A percentile compares a stretch with the other conserved stretches of the same genome.
Conservation (phyloP, 176 grass and related monocot genomes). For the Eleusine indica region DNA sequence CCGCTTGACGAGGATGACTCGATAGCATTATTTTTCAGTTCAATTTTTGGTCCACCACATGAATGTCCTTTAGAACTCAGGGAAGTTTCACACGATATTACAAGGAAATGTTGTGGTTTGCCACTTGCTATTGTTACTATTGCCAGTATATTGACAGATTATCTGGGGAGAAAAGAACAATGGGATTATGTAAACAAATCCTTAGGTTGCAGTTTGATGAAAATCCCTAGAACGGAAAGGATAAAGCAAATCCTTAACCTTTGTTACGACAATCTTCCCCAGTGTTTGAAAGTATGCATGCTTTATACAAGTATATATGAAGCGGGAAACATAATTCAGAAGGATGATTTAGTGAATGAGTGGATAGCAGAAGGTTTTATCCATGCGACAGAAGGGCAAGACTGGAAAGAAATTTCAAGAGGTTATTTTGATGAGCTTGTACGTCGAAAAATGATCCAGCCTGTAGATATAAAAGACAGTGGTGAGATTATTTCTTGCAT, state of each 20-base stretch:
- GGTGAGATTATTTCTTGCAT: constrained; percentile 25
- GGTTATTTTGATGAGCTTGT: constrained; percentile 31
- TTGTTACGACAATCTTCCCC: constrained; percentile 33
- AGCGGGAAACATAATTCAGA: constrained; percentile 26
- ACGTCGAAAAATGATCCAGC: background rate
- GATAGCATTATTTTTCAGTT: constrained; percentile 28
- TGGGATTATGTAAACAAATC: constrained; percentile 31
- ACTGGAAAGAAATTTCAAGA: constrained; percentile 11
- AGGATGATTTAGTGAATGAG: constrained; percentile 23
- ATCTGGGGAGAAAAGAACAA: background rate
- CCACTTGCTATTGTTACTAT: constrained; percentile 25
- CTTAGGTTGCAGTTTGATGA: constrained; percentile 19
- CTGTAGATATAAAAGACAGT: constrained; percentile 1
- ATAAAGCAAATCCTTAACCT: constrained; percentile 36
- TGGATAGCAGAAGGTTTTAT: constrained; percentile 47
- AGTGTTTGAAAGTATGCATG: constrained; percentile 30
- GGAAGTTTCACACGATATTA: constrained; percentile 1
- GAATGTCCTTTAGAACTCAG: constrained; percentile 25
- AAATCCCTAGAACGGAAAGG: background rate
- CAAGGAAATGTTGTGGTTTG: constrained; percentile 34
- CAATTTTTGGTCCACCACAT: background rate
- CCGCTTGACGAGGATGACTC: constrained; percentile 21
- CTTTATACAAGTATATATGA: constrained; percentile 37
- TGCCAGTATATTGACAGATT: background rate
- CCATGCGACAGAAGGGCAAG: background rate